These are phyloP conservation scores for Saprolegnia diclina DNA, from an alignment of 352 stramenopile genomes.

Conservation along the genomic window DNA sequence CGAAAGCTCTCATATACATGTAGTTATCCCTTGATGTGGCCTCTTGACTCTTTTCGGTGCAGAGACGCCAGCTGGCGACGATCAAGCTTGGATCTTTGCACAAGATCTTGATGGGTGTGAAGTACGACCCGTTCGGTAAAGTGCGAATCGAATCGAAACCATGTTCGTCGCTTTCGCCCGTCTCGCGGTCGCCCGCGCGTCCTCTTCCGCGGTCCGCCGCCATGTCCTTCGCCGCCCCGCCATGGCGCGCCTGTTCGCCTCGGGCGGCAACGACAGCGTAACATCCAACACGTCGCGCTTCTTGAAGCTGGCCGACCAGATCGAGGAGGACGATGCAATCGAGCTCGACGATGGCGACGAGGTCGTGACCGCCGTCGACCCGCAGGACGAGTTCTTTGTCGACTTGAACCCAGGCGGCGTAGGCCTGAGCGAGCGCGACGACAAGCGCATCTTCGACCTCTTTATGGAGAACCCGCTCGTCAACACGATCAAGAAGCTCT, in stretches of 20 bases:
- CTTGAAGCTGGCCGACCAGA: constrained; percentile 60
- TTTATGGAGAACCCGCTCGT: constrained; percentile 83
- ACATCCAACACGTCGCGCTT: constrained; percentile 50
- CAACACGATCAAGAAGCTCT: constrained; percentile 81
- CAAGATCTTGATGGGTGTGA: no score
- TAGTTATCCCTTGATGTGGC: no score
- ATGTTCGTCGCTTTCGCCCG: not conserved
- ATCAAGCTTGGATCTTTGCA: no score
- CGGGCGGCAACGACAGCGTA: constrained; percentile 5
- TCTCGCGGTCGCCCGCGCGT: not conserved
- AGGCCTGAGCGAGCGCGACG: constrained; percentile 59
- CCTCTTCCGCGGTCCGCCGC: not conserved
- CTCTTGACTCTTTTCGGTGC: no score
- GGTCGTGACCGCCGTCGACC: constrained; percentile 31
- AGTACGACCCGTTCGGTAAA: not conserved
- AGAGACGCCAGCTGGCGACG: no score
- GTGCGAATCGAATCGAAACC: not conserved
- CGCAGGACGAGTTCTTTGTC: constrained; percentile 20
- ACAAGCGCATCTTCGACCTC: constrained; percentile 69
- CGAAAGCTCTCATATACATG: no score
- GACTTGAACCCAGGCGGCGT: constrained; percentile 72
- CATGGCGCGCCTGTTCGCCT: not conserved
- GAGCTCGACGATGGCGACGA: constrained; percentile 53
- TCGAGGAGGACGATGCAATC: constrained; percentile 56
- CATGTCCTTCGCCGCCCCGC: not conserved